A percentile compares a stretch with the other conserved stretches of the same genome.
phyloP scores from a whole-genome alignment of 495 filamentous ascomycete species.

The Parachaetomium inaequale region DNA sequence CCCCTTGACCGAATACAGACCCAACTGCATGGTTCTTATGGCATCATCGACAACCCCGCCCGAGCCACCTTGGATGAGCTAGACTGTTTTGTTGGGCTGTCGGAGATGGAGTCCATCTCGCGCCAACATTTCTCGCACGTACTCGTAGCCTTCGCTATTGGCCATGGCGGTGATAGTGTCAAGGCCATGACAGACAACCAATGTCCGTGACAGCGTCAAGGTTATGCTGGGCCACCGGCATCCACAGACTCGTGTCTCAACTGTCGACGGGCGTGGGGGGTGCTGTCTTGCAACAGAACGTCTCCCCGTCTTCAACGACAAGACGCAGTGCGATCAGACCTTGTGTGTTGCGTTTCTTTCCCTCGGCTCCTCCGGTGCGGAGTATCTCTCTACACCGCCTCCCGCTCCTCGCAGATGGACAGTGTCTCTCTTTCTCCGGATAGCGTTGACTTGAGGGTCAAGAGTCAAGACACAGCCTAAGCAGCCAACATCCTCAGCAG shows the following conservation, averaged over 20 bases:
- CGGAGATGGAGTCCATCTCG: not conserved
- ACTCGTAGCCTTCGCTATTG: not conserved
- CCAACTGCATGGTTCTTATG: not conserved
- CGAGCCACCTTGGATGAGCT: not conserved
- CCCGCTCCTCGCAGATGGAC: not conserved
- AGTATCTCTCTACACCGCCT: not conserved
- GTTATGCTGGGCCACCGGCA: too few species aligned
- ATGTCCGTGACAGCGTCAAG: too few species aligned
- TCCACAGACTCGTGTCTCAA: too few species aligned
- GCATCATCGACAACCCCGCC: not conserved
- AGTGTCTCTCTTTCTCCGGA: not conserved
- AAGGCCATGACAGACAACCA: not conserved
- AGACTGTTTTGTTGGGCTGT: not conserved
- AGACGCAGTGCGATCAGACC: not conserved
- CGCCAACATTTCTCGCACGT: not conserved
- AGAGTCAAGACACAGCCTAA: too few species aligned
- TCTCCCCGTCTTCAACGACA: not conserved
- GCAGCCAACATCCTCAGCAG: too few species aligned
- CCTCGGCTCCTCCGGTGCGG: not conserved
- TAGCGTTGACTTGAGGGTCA: too few species aligned
- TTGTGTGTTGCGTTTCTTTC: not conserved
- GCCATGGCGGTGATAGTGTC: not conserved
- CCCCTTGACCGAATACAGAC: not conserved
- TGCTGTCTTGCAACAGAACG: too few species aligned
- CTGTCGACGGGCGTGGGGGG: too few species aligned